Conservation (phyloP, 768 basidiomycete genomes). For the Xerocomellus amylosporus region DNA sequence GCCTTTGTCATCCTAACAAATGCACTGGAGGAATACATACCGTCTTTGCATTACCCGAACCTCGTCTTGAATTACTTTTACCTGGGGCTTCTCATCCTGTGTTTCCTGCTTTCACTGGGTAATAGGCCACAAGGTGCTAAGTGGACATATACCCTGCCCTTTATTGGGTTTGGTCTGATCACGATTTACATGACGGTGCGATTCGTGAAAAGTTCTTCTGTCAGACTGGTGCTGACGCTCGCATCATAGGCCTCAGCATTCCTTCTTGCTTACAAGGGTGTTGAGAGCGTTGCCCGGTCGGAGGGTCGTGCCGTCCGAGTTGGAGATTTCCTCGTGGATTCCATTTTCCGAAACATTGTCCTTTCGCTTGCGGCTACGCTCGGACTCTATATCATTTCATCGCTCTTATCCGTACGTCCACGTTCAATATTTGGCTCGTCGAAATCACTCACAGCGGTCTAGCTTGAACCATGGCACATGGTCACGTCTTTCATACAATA, state of each 20-base stretch:
- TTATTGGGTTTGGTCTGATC: slow-evolving; percentile 85
- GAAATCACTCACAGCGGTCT: slow-evolving; percentile 2
- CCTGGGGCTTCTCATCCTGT: slow-evolving; percentile 80
- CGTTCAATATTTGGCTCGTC: not conserved
- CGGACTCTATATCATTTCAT: slow-evolving; percentile 83
- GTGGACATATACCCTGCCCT: slow-evolving; percentile 79
- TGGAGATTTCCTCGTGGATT: slow-evolving; percentile 68
- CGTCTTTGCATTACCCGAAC: slow-evolving; percentile 70
- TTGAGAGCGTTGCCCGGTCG: slow-evolving; percentile 53
- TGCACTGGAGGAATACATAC: slow-evolving; percentile 64
- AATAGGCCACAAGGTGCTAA: slow-evolving; percentile 92
- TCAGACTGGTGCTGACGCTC: slow-evolving; percentile 1
- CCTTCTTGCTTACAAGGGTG: slow-evolving; percentile 79
- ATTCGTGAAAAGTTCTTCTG: slow-evolving; percentile 2
- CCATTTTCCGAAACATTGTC: slow-evolving; percentile 83
- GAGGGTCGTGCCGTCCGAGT: slow-evolving; percentile 47
- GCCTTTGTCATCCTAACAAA: slow-evolving; percentile 76
- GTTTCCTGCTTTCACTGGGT: slow-evolving; percentile 84
- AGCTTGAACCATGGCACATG: slow-evolving; percentile 99
- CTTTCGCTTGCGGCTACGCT: slow-evolving; percentile 83
- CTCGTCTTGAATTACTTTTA: slow-evolving; percentile 83
- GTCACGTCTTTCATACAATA: slow-evolving; percentile 95
- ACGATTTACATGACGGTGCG: slow-evolving; percentile 95
- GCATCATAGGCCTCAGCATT: slow-evolving; percentile 63
- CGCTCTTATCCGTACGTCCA: slow-evolving; percentile 75